Conservation (phyloP, 257 asterid genomes). For the Solanum lycopersicoides region DNA sequence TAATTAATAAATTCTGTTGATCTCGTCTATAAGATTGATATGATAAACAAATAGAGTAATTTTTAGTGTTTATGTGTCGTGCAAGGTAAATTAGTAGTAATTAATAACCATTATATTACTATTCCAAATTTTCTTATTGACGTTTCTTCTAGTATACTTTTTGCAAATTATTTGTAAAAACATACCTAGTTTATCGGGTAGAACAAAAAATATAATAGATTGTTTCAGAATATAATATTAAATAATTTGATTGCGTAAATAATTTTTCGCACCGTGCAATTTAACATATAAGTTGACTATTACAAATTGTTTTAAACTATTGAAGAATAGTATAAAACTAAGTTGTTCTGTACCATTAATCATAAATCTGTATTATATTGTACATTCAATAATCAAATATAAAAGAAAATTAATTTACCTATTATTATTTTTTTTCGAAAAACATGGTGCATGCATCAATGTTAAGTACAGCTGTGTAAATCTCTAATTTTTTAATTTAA, state of each 20-base stretch:
- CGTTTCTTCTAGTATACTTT: background rate
- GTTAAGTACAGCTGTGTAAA: background rate
- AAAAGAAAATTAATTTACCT: background rate
- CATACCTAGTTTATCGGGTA: no score
- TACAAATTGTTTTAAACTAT: background rate
- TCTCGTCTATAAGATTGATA: no score
- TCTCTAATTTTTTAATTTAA: no score
- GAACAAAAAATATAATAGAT: background rate
- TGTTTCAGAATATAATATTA: no score
- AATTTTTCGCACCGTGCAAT: background rate
- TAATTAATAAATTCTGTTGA: no score
- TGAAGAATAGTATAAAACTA: background rate
- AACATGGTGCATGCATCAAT: background rate
- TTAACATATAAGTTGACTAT: background rate
- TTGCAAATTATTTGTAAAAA: background rate
- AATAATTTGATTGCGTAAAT: background rate
- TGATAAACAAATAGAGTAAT: no score
- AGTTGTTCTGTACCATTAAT: background rate
- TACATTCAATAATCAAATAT: background rate
- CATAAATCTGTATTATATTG: background rate
- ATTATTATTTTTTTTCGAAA: background rate
- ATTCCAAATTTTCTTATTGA: background rate
- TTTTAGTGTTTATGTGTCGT: background rate
- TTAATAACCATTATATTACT: background rate
- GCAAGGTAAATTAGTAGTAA: background rate